phyloP scores from a whole-genome alignment of 1,139 yeast genomes.

The Scheffersomyces illinoinensis region DNA sequence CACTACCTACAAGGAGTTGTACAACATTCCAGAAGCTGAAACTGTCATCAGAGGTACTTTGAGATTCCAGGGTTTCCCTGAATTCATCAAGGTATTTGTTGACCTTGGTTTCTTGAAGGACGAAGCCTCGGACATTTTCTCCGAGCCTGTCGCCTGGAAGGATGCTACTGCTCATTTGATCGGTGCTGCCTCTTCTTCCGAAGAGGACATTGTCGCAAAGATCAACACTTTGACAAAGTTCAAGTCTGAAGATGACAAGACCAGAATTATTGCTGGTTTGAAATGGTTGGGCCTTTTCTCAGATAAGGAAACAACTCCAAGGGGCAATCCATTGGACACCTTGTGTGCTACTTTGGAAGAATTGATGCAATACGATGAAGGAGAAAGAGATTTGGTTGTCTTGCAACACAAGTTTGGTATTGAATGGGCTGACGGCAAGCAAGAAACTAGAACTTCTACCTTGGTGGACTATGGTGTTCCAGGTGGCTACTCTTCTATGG shows the following conservation, averaged over 20 bases:
- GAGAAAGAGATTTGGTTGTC: constrained; percentile 92
- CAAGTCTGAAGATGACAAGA: constrained; percentile 79
- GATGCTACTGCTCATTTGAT: constrained; percentile 77
- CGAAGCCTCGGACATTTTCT: constrained; percentile 60
- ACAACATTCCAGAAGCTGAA: constrained; percentile 95
- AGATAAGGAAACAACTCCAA: constrained; percentile 72
- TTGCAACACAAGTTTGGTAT: constrained; percentile 98
- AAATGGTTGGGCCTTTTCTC: constrained; percentile 94
- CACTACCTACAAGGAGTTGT: constrained; percentile 87
- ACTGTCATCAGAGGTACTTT: constrained; percentile 96
- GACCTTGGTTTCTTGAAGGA: constrained; percentile 92
- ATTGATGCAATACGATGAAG: constrained; percentile 93
- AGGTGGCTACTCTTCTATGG: constrained; percentile 97
- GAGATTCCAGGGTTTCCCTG: constrained; percentile 98
- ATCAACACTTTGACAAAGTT: constrained; percentile 79
- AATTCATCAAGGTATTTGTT: constrained; percentile 91
- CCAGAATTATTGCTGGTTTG: constrained; percentile 84
- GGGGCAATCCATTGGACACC: constrained; percentile 94
- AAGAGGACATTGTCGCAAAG: constrained; percentile 71
- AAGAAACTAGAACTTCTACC: constrained; percentile 92
- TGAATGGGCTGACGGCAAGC: constrained; percentile 91
- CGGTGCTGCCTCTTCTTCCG: constrained; percentile 69
- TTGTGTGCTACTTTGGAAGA: constrained; percentile 94
- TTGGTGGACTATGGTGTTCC: constrained; percentile 92
- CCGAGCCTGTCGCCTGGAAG: constrained; percentile 73